Conservation (phyloP, 2,329 filamentous ascomycete species). For the Alternaria gaisen region DNA sequence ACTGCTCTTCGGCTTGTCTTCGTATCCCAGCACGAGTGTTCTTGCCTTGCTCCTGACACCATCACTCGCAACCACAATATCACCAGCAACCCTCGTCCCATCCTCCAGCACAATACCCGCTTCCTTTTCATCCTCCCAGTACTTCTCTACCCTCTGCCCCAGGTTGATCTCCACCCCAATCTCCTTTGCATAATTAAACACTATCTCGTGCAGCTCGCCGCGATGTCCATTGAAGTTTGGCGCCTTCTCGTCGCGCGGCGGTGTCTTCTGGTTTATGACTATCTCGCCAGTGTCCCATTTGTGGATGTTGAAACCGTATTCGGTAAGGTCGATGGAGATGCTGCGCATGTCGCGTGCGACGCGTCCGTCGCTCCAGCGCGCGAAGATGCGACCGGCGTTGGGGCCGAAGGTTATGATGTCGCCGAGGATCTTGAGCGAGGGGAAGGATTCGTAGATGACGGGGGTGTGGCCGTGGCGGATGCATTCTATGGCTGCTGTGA, state of each 20-base stretch:
- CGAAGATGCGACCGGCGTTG: slow-evolving; percentile 69
- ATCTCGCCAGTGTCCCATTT: slow-evolving; percentile 68
- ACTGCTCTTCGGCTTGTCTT: slow-evolving; percentile 62
- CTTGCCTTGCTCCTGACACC: slow-evolving; percentile 62
- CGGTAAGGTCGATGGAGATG: slow-evolving; percentile 62
- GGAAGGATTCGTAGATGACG: slow-evolving; percentile 66
- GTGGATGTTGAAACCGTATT: slow-evolving; percentile 69
- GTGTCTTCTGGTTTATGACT: slow-evolving; percentile 64
- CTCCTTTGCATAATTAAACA: slow-evolving; percentile 66
- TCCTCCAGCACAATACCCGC: slow-evolving; percentile 62
- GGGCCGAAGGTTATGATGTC: slow-evolving; percentile 71
- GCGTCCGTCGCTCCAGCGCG: slow-evolving; percentile 64
- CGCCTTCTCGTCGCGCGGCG: slow-evolving; percentile 56
- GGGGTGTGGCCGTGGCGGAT: slow-evolving; percentile 68
- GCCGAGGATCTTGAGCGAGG: slow-evolving; percentile 65
- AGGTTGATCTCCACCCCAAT: slow-evolving; percentile 66
- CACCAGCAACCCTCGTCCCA: slow-evolving; percentile 58
- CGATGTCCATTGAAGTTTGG: slow-evolving; percentile 69
- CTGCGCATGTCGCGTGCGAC: slow-evolving; percentile 59
- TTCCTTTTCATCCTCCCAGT: slow-evolving; percentile 62
- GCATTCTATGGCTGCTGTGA: slow-evolving; percentile 70
- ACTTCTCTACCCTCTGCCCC: slow-evolving; percentile 61
- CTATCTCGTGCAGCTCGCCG: slow-evolving; percentile 67
- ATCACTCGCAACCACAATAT: slow-evolving; percentile 63
- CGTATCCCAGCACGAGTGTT: slow-evolving; percentile 62